Conservation (phyloP, 2,329 filamentous ascomycete species). For the Xylariaceae sp. region DNA sequence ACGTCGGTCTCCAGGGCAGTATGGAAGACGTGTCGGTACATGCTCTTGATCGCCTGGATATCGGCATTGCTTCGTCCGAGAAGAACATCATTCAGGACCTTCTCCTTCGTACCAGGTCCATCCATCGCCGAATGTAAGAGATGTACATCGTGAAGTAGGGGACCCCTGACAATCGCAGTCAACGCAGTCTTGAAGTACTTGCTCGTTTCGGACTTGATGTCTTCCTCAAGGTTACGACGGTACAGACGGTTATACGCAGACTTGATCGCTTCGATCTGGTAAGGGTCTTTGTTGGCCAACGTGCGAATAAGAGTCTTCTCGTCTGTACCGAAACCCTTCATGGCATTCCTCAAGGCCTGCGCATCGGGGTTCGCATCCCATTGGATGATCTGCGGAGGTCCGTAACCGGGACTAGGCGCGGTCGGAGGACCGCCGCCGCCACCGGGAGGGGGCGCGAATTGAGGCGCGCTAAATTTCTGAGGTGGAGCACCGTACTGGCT, state of each 20-base stretch:
- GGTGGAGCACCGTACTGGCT: slow-evolving; percentile 37
- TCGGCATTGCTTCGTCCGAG: slow-evolving; percentile 82
- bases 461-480: slow-evolving; percentile 27
- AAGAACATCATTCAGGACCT: slow-evolving; percentile 78
- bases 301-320: slow-evolving; percentile 69
- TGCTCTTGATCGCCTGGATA: slow-evolving; percentile 74
- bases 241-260: slow-evolving; percentile 60
- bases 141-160: slow-evolving; percentile 69
- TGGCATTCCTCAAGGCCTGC: slow-evolving; percentile 67
- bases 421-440: slow-evolving; percentile 45
- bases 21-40: slow-evolving; percentile 64
- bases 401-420: slow-evolving; percentile 68
- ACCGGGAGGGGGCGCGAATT: slow-evolving; percentile 23
- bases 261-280: slow-evolving; percentile 67
- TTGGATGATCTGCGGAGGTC: slow-evolving; percentile 61
- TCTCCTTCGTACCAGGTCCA: slow-evolving; percentile 81
- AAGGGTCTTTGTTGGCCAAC: slow-evolving; percentile 67
- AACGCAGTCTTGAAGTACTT: slow-evolving; percentile 71
- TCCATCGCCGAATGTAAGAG: slow-evolving; percentile 66
- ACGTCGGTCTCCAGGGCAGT: slow-evolving; percentile 66
- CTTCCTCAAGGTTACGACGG: slow-evolving; percentile 64
- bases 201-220: slow-evolving; percentile 72
- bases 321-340: slow-evolving; percentile 92
- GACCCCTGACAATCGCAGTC: slow-evolving; percentile 70
- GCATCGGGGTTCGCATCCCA: slow-evolving; percentile 66